Conservation (phyloP, 163 green algal genomes). For the Scenedesmus sp. region DNA sequence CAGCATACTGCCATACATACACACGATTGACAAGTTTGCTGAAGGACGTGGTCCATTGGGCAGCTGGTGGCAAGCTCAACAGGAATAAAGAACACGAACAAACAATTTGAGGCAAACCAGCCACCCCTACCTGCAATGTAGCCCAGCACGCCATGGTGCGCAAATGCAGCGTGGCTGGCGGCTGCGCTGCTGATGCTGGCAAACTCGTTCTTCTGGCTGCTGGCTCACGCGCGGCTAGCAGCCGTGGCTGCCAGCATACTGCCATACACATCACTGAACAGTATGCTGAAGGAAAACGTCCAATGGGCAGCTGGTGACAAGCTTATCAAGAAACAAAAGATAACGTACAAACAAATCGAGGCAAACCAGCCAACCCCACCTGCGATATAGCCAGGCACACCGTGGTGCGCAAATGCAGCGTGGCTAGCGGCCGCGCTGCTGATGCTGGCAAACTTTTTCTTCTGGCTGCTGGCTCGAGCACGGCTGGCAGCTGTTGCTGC, state of each 20-base stretch:
- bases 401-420: neutral
- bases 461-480: conserved; percentile 13
- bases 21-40: too few species aligned
- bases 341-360: too few species aligned
- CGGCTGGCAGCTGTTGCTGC: conserved; percentile 22
- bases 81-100: too few species aligned
- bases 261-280: too few species aligned
- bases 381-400: conserved; percentile 16
- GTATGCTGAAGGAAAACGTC: too few species aligned
- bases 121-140: neutral
- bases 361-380: neutral
- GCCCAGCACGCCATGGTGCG: neutral
- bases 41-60: too few species aligned
- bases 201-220: conserved; percentile 46
- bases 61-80: too few species aligned
- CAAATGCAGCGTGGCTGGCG: neutral
- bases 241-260: conserved; percentile 28
- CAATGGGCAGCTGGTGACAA: too few species aligned
- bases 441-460: conserved; percentile 49
- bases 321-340: too few species aligned
- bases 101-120: too few species aligned
- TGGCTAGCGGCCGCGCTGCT: neutral
- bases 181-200: conserved; percentile 25
- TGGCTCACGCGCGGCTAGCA: conserved; percentile 12
- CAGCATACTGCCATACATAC: conserved; percentile 12